Evolutionary conservation across 495 filamentous ascomycete genomes (phyloP).

Genomic region (Hypoxylon subgilvum): DNA sequence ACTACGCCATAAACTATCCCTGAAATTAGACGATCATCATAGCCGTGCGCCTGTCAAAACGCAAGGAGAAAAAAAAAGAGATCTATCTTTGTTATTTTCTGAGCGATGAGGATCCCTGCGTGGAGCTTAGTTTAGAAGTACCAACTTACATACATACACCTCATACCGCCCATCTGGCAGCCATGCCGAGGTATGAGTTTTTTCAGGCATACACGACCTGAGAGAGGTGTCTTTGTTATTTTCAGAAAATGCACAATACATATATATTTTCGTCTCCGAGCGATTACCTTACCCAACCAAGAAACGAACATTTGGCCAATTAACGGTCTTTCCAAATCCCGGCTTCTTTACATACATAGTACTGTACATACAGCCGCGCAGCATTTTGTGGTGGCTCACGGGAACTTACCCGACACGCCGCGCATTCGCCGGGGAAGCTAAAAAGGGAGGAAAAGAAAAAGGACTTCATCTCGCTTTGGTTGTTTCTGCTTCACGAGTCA

Average conservation of each 20-base stretch:
- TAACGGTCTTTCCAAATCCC: conserved; percentile 18
- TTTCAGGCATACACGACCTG: too few relatives aligned
- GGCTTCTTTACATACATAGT: conserved; percentile 37
- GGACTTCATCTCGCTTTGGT: conserved; percentile 28
- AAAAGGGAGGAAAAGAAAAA: conserved; percentile 7
- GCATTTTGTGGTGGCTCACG: conserved; percentile 33
- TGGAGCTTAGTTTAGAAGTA: conserved; percentile 10
- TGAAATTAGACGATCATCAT: conserved; percentile 29
- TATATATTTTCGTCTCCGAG: too few relatives aligned
- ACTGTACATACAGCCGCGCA: conserved; percentile 37
- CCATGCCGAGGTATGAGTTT: too few relatives aligned
- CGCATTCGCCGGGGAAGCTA: conserved; percentile 13
- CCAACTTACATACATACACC: background rate
- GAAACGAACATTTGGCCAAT: conserved; percentile 20
- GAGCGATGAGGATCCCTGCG: conserved; percentile 30
- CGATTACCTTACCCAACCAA: too few relatives aligned
- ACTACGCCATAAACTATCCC: conserved; percentile 32
- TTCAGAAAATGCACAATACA: too few relatives aligned
- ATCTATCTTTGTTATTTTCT: conserved; percentile 24
- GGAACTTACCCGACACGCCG: conserved; percentile 37
- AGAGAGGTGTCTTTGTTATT: too few relatives aligned
- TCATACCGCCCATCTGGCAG: too few relatives aligned
- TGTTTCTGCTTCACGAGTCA: conserved; percentile 5
- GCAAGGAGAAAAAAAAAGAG: background rate
- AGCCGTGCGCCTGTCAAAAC: conserved; percentile 17